Base-by-base conservation (phyloP, 129 eudicot genomes). In the Chrysanthemum makinoi region DNA sequence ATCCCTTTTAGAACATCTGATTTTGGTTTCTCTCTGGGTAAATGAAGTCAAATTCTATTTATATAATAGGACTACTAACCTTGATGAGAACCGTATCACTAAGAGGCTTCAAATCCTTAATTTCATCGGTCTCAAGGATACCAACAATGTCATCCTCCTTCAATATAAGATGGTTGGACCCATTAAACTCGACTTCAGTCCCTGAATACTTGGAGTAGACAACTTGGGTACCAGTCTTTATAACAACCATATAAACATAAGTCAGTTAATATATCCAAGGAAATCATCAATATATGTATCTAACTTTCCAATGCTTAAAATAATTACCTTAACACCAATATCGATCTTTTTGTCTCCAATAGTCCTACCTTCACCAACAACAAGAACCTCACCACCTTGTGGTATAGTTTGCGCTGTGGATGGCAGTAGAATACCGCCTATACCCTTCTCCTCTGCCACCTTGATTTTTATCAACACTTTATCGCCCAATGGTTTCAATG, bases 131-230 rank as follows among this genome's bases (percentile, higher is more conserved):
- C 10, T 91, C 97, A 67, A 91, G 96, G 66, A 85, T 75, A 47
- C 97, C 97, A 77, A 91, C 88, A 81, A 91, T 88, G 65, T 91
- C 97, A 48, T 91, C 97, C 75, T 88, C 97, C 83, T 88, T 88
- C 77, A 91, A 64, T 64, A 91, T 77, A 52, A 91, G 85, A 77
- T 91, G 97, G 52, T 73, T 84, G 33, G 87, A 17, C 30, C 97
- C 97, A 20, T 88, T 75, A 62, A 91, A 91, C 73, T 88, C 89
- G 13, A 91, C 83, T 72, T 91, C 97, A 7, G 97, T 91, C 46
- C 97, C 97, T 5, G 97, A 87, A 78, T 88, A 91, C 83, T 86
- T 91, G 81, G 97, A 91, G 62, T 91, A 91, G 62, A 91, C 89
- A 28, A 91, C 84, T 72, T 84, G 83, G 80, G 83, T 60, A 46